Base-by-base conservation (phyloP, 2,329 filamentous ascomycete genomes). In the Penicillium sp. region DNA sequence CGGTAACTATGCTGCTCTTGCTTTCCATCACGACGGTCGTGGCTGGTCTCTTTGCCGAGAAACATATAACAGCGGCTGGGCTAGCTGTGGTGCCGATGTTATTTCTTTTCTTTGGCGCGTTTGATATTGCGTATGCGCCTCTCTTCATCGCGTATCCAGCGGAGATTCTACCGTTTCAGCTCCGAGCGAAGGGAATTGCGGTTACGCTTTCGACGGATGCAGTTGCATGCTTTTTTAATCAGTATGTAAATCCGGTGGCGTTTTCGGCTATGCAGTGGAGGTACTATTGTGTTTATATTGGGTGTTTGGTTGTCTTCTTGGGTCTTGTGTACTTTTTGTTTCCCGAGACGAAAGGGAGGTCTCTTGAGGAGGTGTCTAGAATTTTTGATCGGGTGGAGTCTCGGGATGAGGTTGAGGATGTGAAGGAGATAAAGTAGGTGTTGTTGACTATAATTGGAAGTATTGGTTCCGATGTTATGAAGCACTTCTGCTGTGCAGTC, bases 191-290 rank as follows among this genome's bases (percentile, higher is more conserved):
- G 39, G 65, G 61, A 4, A 45, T 61, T 23, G 54, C 59, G 16
- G 42, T 58, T 14, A 54, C 47, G 11, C 45, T 57, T n/a, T 22
- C 50, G 42, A 34, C 56, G 35, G 51, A 57, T 55, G 49, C 52
- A 2, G 32, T 52, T 3, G 55, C 52, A 6, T 49, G 58, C 52
- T 55, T 51, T 30, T 68, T 68, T 48, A 68, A 69, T 45, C 59
- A 61, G 37, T 69, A 64, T 35, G 65, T 64, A 22, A 69, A 68
- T 41, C 68, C 67, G 0, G 61, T 70, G 4, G 66, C 62, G 0
- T 58, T 71, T 35, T 42, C 53, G 1, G 53, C 42, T 0, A 60
- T 70, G 8, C 51, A 44, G 0, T 70, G 66, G 64, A 64, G 56
- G 32, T 69, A 68, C 40, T 70, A 65, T 31, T 59, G 63, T 25